Evolutionary conservation across 2,329 filamentous ascomycete species (phyloP).

Genomic region (Trichoderma sp.): DNA sequence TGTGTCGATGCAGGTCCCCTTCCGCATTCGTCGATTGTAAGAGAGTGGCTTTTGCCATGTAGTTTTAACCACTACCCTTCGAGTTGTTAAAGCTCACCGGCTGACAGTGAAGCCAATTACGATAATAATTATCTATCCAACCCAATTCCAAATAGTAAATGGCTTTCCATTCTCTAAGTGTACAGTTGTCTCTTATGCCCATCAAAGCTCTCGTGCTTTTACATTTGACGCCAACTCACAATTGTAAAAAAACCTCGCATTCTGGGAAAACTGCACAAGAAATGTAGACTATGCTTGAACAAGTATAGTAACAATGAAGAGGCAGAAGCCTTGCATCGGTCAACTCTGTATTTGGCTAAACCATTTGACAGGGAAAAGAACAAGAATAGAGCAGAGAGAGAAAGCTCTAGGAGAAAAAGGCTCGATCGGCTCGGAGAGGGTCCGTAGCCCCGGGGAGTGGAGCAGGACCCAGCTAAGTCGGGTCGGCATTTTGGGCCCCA

Average conservation of each 20-base stretch:
- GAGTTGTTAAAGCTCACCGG: not conserved
- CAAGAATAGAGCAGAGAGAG: not conserved
- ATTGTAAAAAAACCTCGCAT: no score
- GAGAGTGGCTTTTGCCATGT: not conserved
- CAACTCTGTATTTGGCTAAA: not conserved
- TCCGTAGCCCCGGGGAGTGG: not conserved
- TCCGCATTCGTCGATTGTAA: not conserved
- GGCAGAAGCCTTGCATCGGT: not conserved
- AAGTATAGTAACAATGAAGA: not conserved
- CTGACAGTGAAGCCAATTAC: not conserved
- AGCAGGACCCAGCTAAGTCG: not conserved
- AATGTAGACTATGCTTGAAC: not conserved
- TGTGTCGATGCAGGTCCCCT: not conserved
- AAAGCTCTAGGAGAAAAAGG: not conserved
- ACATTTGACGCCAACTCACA: no score
- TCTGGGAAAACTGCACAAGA: not conserved
- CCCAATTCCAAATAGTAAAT: no score
- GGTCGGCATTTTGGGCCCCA: not conserved
- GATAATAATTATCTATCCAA: not conserved
- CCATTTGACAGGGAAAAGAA: not conserved
- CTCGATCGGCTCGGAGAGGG: slow-evolving; percentile 3
- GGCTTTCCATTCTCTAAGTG: no score
- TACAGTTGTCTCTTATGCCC: no score
- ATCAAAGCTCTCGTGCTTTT: no score
- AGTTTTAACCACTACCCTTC: not conserved